A percentile compares a stretch with the other conserved stretches of the same genome.
Conservation (phyloP, 2,329 filamentous ascomycete species). For the Xylaria sp. region DNA sequence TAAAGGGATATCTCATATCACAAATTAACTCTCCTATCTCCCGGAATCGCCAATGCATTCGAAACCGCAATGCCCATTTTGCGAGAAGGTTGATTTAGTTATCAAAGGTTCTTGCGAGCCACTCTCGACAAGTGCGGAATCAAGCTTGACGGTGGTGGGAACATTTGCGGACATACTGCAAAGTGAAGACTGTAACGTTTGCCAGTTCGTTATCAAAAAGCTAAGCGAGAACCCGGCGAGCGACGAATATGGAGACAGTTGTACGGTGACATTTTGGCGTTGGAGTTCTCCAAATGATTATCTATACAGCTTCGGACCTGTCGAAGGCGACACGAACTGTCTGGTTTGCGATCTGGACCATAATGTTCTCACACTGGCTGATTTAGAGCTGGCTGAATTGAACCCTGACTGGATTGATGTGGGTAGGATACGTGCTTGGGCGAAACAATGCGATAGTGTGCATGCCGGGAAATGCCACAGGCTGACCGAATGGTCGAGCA, state of each 20-base stretch:
- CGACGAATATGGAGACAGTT: conserved; percentile 4
- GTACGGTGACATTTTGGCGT: conserved; percentile 13
- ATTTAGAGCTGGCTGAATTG: not conserved
- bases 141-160: not conserved
- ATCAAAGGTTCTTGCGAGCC: not conserved
- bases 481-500: not conserved
- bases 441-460: not conserved
- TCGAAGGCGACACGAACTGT: conserved; percentile 18
- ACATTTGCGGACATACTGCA: not conserved
- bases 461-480: not conserved
- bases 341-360: conserved; percentile 16
- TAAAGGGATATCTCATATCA: not conserved
- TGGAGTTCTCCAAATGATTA: conserved; percentile 5
- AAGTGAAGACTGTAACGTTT: not conserved
- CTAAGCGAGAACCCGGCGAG: not conserved
- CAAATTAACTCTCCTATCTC: not conserved
- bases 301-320: conserved; percentile 14
- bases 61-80: conserved; percentile 9
- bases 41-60: conserved; percentile 9
- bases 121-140: not conserved
- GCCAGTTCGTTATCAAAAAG: not conserved
- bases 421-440: not conserved
- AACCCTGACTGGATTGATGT: not conserved
- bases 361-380: not conserved
- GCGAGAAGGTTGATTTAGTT: not conserved